Percentiles rank a stretch among this genome's conserved stretches.
phyloP scores from a whole-genome alignment of 257 asterid genomes.

The Solanum verrucosum region DNA sequence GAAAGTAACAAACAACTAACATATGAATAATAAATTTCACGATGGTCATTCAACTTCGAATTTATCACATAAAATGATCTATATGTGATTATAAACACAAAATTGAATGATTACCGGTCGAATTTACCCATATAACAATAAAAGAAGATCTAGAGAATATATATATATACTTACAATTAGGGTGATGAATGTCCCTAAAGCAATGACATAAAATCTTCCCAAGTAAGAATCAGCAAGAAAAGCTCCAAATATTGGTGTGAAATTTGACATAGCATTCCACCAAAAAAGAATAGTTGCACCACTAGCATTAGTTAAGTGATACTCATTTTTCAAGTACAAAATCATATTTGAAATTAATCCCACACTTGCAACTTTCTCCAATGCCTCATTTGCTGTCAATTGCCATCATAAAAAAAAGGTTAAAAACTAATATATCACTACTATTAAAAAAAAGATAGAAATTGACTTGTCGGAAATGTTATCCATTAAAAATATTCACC shows the following conservation, averaged over 20 bases:
- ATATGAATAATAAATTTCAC: neutral
- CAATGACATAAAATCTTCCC: constrained; percentile 59
- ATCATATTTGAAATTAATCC: constrained; percentile 63
- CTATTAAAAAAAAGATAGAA: neutral
- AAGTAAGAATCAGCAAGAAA: constrained; percentile 67
- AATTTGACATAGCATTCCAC: constrained; percentile 55
- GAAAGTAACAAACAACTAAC: neutral
- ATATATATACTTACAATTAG: constrained; percentile 29
- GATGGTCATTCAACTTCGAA: neutral
- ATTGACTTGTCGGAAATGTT: neutral
- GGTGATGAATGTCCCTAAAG: constrained; percentile 27
- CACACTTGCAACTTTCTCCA: constrained; percentile 62
- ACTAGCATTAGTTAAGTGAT: constrained; percentile 38
- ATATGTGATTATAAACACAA: too few relatives aligned
- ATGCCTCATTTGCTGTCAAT: constrained; percentile 57
- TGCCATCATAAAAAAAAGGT: neutral
- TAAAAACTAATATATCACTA: neutral
- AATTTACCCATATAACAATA: too few relatives aligned
- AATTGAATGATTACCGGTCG: too few relatives aligned
- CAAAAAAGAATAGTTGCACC: constrained; percentile 35
- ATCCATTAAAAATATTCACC: too few relatives aligned
- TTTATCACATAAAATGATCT: neutral
- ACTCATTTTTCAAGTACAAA: constrained; percentile 32
- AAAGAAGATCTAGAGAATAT: neutral
- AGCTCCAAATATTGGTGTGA: constrained; percentile 75